Evolutionary conservation across 495 filamentous ascomycete species (phyloP).

Genomic region (Pyrenopolyporus hunteri): DNA sequence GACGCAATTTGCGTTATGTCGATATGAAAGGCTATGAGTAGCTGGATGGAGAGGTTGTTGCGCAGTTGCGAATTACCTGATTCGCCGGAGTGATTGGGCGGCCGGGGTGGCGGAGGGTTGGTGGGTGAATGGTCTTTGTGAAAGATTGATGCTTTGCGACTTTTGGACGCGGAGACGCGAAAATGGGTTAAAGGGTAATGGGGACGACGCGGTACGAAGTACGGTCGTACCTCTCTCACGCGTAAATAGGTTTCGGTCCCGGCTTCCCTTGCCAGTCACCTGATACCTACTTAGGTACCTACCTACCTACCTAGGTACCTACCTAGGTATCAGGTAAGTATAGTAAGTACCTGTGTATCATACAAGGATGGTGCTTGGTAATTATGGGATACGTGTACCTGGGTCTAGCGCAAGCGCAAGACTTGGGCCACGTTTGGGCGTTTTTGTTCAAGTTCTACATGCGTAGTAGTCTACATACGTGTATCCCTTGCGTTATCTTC

Average conservation of each 20-base stretch:
- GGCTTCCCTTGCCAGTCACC: background rate
- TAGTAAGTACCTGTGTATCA: no score
- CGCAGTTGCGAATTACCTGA: constrained; percentile 5
- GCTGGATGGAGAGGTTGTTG: background rate
- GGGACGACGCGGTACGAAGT: constrained; percentile 26
- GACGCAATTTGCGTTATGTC: background rate
- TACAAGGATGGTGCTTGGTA: no score
- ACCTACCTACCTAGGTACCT: background rate
- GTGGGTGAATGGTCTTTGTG: background rate
- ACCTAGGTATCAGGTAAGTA: no score
- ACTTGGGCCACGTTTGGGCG: no score
- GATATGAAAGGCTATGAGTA: background rate
- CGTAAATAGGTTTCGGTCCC: constrained; percentile 31
- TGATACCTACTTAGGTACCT: background rate
- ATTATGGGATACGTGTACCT: no score
- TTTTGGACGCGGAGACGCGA: constrained; percentile 29
- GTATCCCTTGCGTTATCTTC: no score
- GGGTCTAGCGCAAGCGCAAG: no score
- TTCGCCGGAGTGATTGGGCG: constrained; percentile 16
- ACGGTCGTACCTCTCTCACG: background rate
- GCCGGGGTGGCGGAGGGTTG: constrained; percentile 7
- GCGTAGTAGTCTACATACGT: no score
- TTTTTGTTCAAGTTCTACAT: no score
- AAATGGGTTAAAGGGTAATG: constrained; percentile 6
- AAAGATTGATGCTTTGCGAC: background rate